Evolutionary conservation across 2,329 filamentous ascomycete species (phyloP), one percentile per base, ranked within the genome.

Genomic region (Ascochyta pisi): DNA sequence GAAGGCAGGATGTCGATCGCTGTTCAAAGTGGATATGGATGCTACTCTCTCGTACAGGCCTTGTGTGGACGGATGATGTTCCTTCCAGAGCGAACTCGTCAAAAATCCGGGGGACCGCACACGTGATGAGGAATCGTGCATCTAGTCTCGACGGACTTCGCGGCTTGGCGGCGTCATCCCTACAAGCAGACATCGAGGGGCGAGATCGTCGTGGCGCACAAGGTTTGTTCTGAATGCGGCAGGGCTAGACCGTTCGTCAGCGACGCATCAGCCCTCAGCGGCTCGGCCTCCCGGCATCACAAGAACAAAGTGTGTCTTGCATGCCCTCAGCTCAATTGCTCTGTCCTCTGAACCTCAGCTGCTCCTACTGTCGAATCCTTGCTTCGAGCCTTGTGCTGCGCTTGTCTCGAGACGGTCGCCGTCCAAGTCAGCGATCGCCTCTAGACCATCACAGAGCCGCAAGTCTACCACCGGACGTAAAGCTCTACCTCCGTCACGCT

Each of bases 131-230:
- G 12, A 31, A 3, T 31, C 6, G 12, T 31, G 4, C 29, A 41
- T 22, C 41, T 24, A 47, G 26, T 29, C 26, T 45, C 51, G 51
- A 54, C 3, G 34, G 35, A 27, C 26, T 35, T 49, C 51, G 51
- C 40, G 22, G 46, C 47, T 46, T n/a, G 43, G 47, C 33, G 45
- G 43, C 43, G 47, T 48, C 51, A 49, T 48, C 6, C 29, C 26
- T 23, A 40, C 43, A 44, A 39, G 37, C 50, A 52, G 56, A 44
- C 44, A 22, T 44, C 35, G 33, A 38, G 35, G 57, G 57, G 50
- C 52, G 47, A 60, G 57, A 60, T 60, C 57, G 41, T 44, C 45
- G 45, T 47, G 49, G 48, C 48, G 51, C 57, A 46, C 43, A 42
- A 46, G 52, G 37, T 34, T 56, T 56, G 42, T 55, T 53, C 44